Percentiles rank a stretch among this genome's conserved stretches.
Evolutionary conservation across 805 yeast genomes (phyloP).

Genomic region (Saturnispora kantuleensis): DNA sequence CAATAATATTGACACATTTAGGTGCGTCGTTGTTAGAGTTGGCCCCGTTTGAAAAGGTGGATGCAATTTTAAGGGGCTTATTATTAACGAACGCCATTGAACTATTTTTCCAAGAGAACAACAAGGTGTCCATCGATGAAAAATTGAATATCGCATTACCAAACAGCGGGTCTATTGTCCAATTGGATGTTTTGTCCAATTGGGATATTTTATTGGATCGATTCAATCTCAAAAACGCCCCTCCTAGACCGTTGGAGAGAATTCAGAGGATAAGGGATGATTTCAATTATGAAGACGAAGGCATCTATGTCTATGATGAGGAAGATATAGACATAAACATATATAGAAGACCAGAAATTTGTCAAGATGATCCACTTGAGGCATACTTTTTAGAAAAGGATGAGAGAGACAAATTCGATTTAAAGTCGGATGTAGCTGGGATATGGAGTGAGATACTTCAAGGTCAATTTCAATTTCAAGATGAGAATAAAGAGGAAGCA

Average conservation of each 20-base stretch:
- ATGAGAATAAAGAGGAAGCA: neutral
- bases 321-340: slow-evolving; percentile 2
- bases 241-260: neutral
- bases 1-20: slow-evolving; percentile 3
- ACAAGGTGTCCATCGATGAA: neutral
- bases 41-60: neutral
- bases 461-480: neutral
- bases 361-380: neutral
- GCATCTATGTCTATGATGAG: slow-evolving; percentile 13
- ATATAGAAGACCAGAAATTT: neutral
- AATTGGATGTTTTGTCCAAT: too few species aligned
- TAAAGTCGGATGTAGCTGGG: neutral
- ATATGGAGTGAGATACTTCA: neutral
- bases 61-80: neutral
- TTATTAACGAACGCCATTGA: slow-evolving; percentile 6
- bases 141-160: neutral
- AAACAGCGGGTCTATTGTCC: neutral
- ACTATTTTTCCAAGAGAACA: neutral
- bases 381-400: neutral
- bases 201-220: too few species aligned
- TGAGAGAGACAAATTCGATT: neutral
- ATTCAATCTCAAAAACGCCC: too few species aligned
- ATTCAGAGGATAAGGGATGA: slow-evolving; percentile 10
- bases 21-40: slow-evolving; percentile 7
- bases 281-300: slow-evolving; percentile 13